Evolutionary conservation across 768 basidiomycete genomes (phyloP).

Genomic region (Erythrobasidium yunnanense): DNA sequence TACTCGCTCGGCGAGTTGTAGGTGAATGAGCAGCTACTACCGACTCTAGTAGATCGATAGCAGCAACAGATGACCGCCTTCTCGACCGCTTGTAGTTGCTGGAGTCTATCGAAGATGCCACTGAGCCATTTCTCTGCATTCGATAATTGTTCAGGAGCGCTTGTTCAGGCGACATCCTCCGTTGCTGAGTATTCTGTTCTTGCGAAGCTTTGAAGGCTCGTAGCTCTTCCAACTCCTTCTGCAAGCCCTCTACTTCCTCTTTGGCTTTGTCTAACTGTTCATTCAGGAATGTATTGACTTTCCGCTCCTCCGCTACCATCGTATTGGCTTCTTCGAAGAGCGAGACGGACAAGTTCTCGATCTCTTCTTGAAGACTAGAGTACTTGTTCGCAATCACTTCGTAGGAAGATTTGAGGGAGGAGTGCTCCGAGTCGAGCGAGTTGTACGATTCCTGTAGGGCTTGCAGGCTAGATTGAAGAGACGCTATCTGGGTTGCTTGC

Average conservation of each 20-base stretch:
- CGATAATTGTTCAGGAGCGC: not conserved
- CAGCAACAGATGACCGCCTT: slow-evolving; percentile 10
- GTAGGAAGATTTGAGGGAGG: not conserved
- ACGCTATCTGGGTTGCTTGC: not conserved
- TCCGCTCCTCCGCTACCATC: slow-evolving; percentile 92
- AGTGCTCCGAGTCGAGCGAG: not conserved
- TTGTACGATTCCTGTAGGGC: not conserved
- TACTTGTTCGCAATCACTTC: slow-evolving; percentile 13
- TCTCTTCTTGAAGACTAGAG: slow-evolving; percentile 74
- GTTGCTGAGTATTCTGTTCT: not conserved
- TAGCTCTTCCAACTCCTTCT: slow-evolving; percentile 1
- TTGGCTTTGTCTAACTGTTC: slow-evolving; percentile 33
- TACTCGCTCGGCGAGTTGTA: slow-evolving; percentile 1
- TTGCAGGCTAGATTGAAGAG: not conserved
- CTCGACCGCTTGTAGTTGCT: not conserved
- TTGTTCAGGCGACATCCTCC: not conserved
- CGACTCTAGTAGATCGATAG: slow-evolving; percentile 6
- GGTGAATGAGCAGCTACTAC: not conserved
- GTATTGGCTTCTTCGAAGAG: slow-evolving; percentile 87
- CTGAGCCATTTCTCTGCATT: not conserved
- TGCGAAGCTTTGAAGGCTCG: not conserved
- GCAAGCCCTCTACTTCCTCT: slow-evolving; percentile 27
- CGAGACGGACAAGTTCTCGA: slow-evolving; percentile 82
- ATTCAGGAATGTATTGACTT: slow-evolving; percentile 46
- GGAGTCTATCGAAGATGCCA: not conserved